phyloP scores from a whole-genome alignment of 129 eudicot species.

The carrot (Daucus carota) region DNA sequence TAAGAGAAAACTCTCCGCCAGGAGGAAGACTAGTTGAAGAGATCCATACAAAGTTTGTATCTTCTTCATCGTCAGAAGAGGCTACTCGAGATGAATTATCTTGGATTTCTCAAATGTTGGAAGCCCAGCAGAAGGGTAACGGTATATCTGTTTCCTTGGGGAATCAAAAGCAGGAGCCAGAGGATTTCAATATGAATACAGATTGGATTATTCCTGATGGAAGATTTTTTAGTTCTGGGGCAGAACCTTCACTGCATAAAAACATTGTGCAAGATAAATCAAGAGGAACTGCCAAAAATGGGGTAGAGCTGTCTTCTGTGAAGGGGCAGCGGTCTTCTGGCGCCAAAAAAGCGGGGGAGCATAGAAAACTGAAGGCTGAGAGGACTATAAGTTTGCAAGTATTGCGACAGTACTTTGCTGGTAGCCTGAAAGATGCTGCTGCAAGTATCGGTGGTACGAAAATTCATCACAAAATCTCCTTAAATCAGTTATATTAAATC shows the following conservation, averaged over 20 bases:
- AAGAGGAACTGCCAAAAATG: not conserved
- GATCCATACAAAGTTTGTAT: constrained; percentile 2
- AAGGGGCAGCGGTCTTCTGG: constrained; percentile 24
- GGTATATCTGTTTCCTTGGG: constrained; percentile 43
- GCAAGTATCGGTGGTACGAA: constrained; percentile 51
- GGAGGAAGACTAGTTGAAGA: constrained; percentile 10
- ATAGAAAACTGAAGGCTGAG: constrained; percentile 35
- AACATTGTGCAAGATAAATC: constrained; percentile 15
- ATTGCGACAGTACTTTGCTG: constrained; percentile 60
- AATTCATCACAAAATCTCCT: constrained; percentile 8
- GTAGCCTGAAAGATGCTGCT: constrained; percentile 71
- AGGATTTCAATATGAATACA: constrained; percentile 38
- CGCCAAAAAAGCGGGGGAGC: constrained; percentile 29
- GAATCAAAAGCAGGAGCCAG: constrained; percentile 45
- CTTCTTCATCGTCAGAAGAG: constrained; percentile 18
- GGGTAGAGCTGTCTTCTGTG: constrained; percentile 1
- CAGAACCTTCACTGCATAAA: constrained; percentile 20
- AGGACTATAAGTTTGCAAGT: constrained; percentile 48
- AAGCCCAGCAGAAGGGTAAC: constrained; percentile 51
- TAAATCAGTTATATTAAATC: not conserved
- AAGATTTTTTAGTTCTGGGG: constrained; percentile 6
- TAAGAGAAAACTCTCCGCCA: constrained; percentile 9
- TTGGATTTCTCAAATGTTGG: constrained; percentile 50
- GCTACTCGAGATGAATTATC: constrained; percentile 27
- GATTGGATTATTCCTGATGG: constrained; percentile 17